phyloP scores from a whole-genome alignment of 1,139 yeast genomes.

The Groenewaldozyma sp. region DNA sequence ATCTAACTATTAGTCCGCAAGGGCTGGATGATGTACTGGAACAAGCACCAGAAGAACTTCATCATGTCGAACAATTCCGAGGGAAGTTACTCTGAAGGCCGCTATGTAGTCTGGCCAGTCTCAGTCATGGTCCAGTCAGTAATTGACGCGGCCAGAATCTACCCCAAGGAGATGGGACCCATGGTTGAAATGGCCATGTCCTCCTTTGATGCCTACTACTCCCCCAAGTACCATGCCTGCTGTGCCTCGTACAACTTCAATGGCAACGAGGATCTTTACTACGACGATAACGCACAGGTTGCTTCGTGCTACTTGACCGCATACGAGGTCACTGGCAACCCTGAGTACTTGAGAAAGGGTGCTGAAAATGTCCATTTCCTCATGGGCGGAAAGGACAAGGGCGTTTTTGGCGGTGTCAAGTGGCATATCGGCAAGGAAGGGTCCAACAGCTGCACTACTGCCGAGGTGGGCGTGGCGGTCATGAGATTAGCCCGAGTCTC shows the following conservation, averaged over 20 bases:
- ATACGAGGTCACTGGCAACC: constrained; percentile 57
- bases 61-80: constrained; percentile 23
- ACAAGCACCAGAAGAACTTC: constrained; percentile 15
- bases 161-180: constrained; percentile 48
- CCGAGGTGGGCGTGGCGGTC: constrained; percentile 62
- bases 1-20: constrained; percentile 7
- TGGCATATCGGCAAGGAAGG: constrained; percentile 60
- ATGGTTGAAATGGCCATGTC: constrained; percentile 46
- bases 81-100: constrained; percentile 45
- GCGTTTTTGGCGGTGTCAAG: constrained; percentile 40
- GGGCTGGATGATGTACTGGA: constrained; percentile 23
- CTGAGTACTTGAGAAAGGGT: constrained; percentile 45
- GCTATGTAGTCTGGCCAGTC: constrained; percentile 60
- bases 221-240: constrained; percentile 42
- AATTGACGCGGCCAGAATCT: constrained; percentile 52
- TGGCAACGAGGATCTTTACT: constrained; percentile 55
- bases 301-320: constrained; percentile 60
- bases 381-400: constrained; percentile 57
- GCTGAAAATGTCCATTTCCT: constrained; percentile 52
- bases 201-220: constrained; percentile 46
- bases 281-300: constrained; percentile 71
- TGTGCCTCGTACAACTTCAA: constrained; percentile 51
- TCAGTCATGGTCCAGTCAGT: constrained; percentile 56
- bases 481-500: constrained; percentile 49
- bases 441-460: constrained; percentile 59